Percentiles rank a stretch among this genome's conserved stretches.
phyloP scores from a whole-genome alignment of 2,329 filamentous ascomycete genomes.

The Stagonosporopsis cucurbitacearum region DNA sequence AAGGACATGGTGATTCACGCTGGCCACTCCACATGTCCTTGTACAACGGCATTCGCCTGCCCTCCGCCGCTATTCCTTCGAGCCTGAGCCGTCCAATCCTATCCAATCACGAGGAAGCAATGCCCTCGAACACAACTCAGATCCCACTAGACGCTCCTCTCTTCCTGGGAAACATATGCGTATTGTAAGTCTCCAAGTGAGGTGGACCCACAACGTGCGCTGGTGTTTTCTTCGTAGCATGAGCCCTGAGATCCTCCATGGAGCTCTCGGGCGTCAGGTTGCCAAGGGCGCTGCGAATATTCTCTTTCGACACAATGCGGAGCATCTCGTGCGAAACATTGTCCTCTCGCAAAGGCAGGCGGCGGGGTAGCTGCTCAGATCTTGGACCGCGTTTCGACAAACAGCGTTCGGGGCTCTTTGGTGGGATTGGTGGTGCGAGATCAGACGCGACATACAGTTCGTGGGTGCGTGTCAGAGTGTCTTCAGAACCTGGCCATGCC shows the following conservation, averaged over 20 bases:
- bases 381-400: background rate
- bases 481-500: conserved; percentile 19
- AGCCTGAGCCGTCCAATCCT: no score
- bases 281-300: conserved; percentile 38
- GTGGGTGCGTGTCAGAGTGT: conserved; percentile 10
- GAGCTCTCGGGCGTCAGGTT: conserved; percentile 28
- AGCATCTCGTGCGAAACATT: conserved; percentile 14
- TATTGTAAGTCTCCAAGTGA: conserved; percentile 32
- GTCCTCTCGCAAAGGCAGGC: background rate
- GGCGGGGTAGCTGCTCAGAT: conserved; percentile 4
- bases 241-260: conserved; percentile 20
- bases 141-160: background rate
- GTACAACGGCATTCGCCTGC: no score
- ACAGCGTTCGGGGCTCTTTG: conserved; percentile 28
- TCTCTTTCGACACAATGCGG: conserved; percentile 44
- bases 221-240: conserved; percentile 1
- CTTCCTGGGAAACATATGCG: conserved; percentile 39
- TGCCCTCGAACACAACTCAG: background rate
- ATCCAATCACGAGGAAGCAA: background rate
- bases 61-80: no score
- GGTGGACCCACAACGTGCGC: conserved; percentile 12
- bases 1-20: no score
- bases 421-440: conserved; percentile 27
- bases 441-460: conserved; percentile 6
- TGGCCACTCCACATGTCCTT: no score